A percentile compares a stretch with the other conserved stretches of the same genome.
Evolutionary conservation across 768 basidiomycete species (phyloP).

Genomic region (Russula virescens): DNA sequence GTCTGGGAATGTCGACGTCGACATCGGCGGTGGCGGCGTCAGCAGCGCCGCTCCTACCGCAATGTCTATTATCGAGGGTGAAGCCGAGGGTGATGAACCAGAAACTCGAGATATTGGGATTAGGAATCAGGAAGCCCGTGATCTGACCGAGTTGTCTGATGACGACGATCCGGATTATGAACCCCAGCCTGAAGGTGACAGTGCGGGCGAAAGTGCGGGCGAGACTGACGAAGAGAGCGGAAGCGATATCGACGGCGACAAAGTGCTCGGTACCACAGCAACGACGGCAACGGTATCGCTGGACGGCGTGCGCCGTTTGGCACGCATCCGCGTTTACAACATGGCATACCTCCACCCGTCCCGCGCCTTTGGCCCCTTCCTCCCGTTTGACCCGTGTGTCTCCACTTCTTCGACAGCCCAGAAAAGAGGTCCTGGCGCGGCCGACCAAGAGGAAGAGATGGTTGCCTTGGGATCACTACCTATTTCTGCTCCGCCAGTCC

Average conservation of each 20-base stretch:
- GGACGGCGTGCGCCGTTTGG: constrained; percentile 30
- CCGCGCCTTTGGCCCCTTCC: constrained; percentile 36
- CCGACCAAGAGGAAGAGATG: not conserved
- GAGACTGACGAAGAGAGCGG: constrained; percentile 4
- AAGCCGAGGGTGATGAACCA: not conserved
- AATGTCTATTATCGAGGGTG: not conserved
- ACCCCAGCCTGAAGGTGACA: not conserved
- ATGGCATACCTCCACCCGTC: constrained; percentile 32
- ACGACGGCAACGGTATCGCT: not conserved
- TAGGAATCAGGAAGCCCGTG: not conserved
- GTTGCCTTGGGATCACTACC: not conserved
- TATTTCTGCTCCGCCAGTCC: not conserved
- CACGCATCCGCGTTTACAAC: constrained; percentile 35
- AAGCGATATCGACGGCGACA: constrained; percentile 9
- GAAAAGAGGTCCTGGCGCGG: not conserved
- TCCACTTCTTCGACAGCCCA: not conserved
- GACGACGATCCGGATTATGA: constrained; percentile 3
- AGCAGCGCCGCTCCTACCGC: not conserved
- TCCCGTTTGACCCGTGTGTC: constrained; percentile 24
- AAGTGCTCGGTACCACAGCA: not conserved
- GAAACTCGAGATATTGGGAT: not conserved
- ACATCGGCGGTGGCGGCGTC: not conserved
- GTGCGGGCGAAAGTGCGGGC: not conserved
- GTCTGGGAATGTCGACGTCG: not conserved
- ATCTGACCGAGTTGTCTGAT: not conserved